phyloP scores from a whole-genome alignment of 2,329 filamentous ascomycete species.

The Diplodia mutila region DNA sequence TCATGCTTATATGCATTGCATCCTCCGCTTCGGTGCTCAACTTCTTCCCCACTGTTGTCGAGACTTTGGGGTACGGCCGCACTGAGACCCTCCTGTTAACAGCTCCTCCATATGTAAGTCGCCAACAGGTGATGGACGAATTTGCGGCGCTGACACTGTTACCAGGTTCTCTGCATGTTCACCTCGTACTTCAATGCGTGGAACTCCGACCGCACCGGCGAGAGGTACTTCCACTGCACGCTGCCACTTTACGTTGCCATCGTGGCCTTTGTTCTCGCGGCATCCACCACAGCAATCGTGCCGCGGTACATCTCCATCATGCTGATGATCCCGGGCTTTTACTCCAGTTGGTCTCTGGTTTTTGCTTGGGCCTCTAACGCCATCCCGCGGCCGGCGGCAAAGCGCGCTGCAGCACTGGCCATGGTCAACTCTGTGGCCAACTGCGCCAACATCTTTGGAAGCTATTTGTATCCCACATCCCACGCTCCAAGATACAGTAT shows the following conservation, averaged over 20 bases:
- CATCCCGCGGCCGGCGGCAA: constrained; percentile 20
- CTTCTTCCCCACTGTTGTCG: constrained; percentile 43
- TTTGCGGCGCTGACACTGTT: background rate
- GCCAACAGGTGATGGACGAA: constrained; percentile 17
- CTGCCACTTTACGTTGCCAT: constrained; percentile 18
- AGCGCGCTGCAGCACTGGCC: constrained; percentile 26
- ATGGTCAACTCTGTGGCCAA: constrained; percentile 26
- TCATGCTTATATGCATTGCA: constrained; percentile 8
- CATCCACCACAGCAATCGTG: constrained; percentile 25
- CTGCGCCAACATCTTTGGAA: constrained; percentile 6
- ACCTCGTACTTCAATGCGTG: constrained; percentile 13
- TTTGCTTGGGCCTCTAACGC: constrained; percentile 10
- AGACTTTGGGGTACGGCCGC: constrained; percentile 43
- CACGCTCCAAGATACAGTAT: constrained; percentile 7
- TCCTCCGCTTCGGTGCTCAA: constrained; percentile 31
- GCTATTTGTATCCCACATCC: constrained; percentile 9
- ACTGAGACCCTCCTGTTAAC: constrained; percentile 42
- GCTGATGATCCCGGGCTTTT: constrained; percentile 31
- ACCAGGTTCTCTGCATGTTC: constrained; percentile 7
- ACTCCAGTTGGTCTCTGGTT: constrained; percentile 8
- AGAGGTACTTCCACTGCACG: constrained; percentile 17
- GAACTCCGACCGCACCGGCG: constrained; percentile 21
- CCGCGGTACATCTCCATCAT: constrained; percentile 40
- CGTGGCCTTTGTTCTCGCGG: constrained; percentile 23
- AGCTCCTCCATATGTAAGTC: constrained; percentile 27